Evolutionary conservation across 164 flowering plant species (phyloP), one percentile per base, ranked within the genome.

Genomic region (Vitis riparia): DNA sequence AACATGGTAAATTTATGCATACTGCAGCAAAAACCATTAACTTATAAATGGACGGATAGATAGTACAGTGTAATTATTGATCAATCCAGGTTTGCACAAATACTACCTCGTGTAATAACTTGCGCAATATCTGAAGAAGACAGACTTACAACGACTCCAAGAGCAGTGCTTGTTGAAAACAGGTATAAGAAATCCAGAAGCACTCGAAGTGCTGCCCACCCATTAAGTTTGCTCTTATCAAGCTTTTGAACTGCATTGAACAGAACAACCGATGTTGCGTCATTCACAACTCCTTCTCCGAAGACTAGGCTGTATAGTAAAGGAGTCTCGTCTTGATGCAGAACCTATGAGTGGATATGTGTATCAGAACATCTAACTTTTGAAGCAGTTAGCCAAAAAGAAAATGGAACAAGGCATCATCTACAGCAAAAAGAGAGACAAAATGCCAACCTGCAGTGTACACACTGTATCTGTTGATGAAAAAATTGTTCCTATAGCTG

Each of bases 201-300:
- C 9, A 93, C 69, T n/a, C n/a, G 70, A 55, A 83, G 72, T 37
- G 77, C 81, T 9, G 82, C 67, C 75, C 76, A 64, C 73, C 83
- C 80, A 74, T 82, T 76, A 55, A 91, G 16, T 30, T 67, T 72
- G 69, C 70, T 68, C 8, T 83, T 81, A 70, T 88, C 86, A 50
- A 91, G 76, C 84, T 91, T 91, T 63, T 91, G 97, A 65, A 91
- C 72, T 19, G 98, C 88, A 78, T 91, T 91, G 81, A 91, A 95
- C 51, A 95, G 94, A 68, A 90, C 99, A 61, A 93, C 91, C 11
- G 99, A 84, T 51, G 97, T 91, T 55, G 99, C 99, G 80, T 95
- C 99, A 79, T 95, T 95, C 65, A 95, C 98, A 3, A 95, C 97
- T 67, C 99, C 97, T 85, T 93, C 99, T 47, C 98, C 99, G 79